Evolutionary conservation across 345 rosid species (phyloP), one percentile per base, ranked within the genome.

Genomic region (Heritiera littoralis): DNA sequence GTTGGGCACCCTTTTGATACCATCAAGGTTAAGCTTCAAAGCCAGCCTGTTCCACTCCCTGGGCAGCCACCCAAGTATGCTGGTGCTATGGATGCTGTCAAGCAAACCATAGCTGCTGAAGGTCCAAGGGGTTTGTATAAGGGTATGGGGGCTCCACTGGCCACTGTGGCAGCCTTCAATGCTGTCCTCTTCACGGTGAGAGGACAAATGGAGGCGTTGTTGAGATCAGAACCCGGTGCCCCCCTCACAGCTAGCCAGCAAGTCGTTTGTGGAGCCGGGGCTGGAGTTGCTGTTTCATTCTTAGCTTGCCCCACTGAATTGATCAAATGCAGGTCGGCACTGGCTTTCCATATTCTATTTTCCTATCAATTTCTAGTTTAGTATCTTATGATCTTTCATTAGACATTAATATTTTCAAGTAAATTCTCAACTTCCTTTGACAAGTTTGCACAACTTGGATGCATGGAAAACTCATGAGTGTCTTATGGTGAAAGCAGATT

Each of bases 111-210:
- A 77, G 90, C 94, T 74, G 90, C 96, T 11, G 99, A 97, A 91
- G 98, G 99, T 30, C 90, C 93, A 18, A 84, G 94, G 79, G 99
- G 98, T 79, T 84, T 97, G 82, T 97, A 89, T 84, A 97, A 97
- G 80, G 98, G 99, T 43, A 97, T 97, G 99, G 99, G 99, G 38
- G 98, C 98, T 79, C 99, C 99, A 1, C 91, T 97, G 38, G 99
- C 98, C 67, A 94, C 99, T 52, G 98, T 97, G 79, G 98, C 99
- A 6, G 99, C 94, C 80, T 88, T 97, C 85, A 97, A 97, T 78
- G 99, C 99, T n/a, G 92, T 92, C 76, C 89, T 97, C 75, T 97
- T 97, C 84, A 88, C 98, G 0, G 99, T 85, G 20, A 92, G 99
- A 83, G 99, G 99, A 55, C 98, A 97, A 77, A 85, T 94, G 94